Evolutionary conservation across 148 eudicot species (phyloP).

Genomic region (Vaccinium corymbosum): DNA sequence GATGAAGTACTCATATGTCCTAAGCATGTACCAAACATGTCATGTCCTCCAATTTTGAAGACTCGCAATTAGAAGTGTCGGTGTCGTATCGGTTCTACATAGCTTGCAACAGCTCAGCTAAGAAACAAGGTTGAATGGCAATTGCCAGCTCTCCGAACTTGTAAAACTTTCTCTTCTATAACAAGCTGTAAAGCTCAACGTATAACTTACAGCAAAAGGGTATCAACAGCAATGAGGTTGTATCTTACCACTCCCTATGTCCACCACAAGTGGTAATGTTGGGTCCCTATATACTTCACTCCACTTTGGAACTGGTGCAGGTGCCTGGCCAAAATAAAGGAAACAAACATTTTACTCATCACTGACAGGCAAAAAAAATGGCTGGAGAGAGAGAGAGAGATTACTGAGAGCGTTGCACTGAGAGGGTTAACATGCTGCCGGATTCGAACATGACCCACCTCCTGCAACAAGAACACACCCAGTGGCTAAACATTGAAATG

Average conservation of each 20-base stretch:
- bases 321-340: slow-evolving; percentile 47
- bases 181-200: neutral
- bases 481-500: neutral
- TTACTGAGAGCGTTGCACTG: slow-evolving; percentile 46
- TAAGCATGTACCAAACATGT: too few species aligned
- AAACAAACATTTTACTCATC: neutral
- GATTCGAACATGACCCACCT: slow-evolving; percentile 69
- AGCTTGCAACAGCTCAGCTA: neutral
- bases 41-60: too few species aligned
- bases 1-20: too few species aligned
- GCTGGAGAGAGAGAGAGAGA: neutral
- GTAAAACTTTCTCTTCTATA: neutral
- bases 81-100: too few species aligned
- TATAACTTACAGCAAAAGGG: neutral
- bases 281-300: slow-evolving; percentile 60
- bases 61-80: too few species aligned
- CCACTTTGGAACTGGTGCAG: slow-evolving; percentile 79
- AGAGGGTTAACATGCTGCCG: slow-evolving; percentile 99
- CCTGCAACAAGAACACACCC: slow-evolving; percentile 38
- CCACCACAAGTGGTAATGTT: slow-evolving; percentile 75
- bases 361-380: neutral
- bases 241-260: slow-evolving; percentile 79
- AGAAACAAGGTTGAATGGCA: neutral
- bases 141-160: neutral
- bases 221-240: neutral